Conservation (phyloP, 2,329 filamentous ascomycete genomes). For the Zymoseptoria brevis region DNA sequence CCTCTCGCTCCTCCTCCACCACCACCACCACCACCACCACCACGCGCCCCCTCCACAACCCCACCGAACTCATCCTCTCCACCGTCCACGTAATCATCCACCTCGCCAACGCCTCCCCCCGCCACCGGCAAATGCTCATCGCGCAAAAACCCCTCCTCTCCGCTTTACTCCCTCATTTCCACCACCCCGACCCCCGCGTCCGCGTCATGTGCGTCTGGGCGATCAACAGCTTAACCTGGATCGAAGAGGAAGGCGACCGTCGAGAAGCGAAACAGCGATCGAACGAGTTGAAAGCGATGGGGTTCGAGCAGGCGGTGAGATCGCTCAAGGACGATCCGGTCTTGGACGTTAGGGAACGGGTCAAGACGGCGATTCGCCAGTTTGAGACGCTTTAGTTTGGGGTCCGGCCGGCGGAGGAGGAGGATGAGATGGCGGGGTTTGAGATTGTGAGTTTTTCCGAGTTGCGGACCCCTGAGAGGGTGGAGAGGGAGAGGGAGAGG, state of each 20-base stretch:
- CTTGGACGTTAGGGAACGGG: conserved; percentile 74
- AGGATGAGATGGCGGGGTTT: not conserved
- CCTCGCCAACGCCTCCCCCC: conserved; percentile 71
- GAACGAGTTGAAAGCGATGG: conserved; percentile 58
- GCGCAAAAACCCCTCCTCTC: conserved; percentile 68
- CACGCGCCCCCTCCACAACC: conserved; percentile 34
- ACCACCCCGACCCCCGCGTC: conserved; percentile 63
- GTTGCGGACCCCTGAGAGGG: not conserved
- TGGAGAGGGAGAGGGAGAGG: not conserved
- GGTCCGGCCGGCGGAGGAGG: not conserved
- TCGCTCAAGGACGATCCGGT: conserved; percentile 52
- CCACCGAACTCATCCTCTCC: conserved; percentile 61
- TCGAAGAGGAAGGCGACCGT: conserved; percentile 64
- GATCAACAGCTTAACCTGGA: conserved; percentile 75
- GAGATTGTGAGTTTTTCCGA: not conserved
- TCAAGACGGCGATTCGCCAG: conserved; percentile 70
- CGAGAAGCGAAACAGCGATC: conserved; percentile 59
- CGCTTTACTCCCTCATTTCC: conserved; percentile 64
- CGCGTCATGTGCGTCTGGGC: conserved; percentile 74
- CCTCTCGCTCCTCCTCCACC: conserved; percentile 3
- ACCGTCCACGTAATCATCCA: conserved; percentile 80
- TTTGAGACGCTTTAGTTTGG: conserved; percentile 41
- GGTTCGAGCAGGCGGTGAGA: conserved; percentile 32
- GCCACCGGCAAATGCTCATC: conserved; percentile 70
- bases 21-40: conserved; percentile 10